Percentiles rank a stretch among this genome's conserved stretches.
Evolutionary conservation across 768 basidiomycete species (phyloP).

Genomic region (Xanthoconium stramineum): DNA sequence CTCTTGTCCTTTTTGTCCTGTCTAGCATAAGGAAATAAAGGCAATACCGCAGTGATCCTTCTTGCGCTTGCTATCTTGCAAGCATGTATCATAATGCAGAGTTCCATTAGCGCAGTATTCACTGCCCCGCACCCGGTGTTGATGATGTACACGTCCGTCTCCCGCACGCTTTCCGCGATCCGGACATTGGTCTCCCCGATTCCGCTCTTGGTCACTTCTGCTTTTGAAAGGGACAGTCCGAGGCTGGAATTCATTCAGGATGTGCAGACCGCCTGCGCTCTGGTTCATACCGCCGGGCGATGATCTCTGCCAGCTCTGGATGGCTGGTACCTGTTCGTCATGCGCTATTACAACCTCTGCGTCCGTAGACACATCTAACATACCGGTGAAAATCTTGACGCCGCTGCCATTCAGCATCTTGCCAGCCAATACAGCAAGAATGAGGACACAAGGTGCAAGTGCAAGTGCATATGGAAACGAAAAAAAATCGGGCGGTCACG

Average conservation of each 20-base stretch:
- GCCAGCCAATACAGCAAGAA: constrained; percentile 15
- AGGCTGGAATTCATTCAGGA: constrained; percentile 54
- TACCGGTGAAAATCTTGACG: constrained; percentile 59
- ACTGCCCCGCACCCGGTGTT: constrained; percentile 85
- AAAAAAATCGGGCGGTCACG: constrained; percentile 13
- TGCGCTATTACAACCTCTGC: constrained; percentile 1
- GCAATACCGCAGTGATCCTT: constrained; percentile 97
- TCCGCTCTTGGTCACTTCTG: constrained; percentile 82
- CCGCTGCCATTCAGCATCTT: constrained; percentile 55
- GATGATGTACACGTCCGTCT: constrained; percentile 98
- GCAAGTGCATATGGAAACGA: constrained; percentile 14
- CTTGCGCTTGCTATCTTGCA: constrained; percentile 99
- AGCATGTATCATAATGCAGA: constrained; percentile 98
- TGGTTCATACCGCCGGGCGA: constrained; percentile 73
- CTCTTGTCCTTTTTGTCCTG: constrained; percentile 99
- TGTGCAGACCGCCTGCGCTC: constrained; percentile 12
- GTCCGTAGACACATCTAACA: constrained; percentile 17
- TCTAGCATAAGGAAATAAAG: constrained; percentile 93
- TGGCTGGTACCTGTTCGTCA: constrained; percentile 78
- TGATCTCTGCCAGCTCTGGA: constrained; percentile 90
- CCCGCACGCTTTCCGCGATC: constrained; percentile 92
- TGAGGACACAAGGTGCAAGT: constrained; percentile 6
- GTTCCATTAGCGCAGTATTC: constrained; percentile 95
- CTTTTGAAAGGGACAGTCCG: constrained; percentile 83
- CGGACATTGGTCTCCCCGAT: constrained; percentile 91